A percentile compares a stretch with the other conserved stretches of the same genome.
These are phyloP conservation scores for Pterocarpus macrocarpus DNA, from an alignment of 306 rosid species.

Conservation along the genomic window DNA sequence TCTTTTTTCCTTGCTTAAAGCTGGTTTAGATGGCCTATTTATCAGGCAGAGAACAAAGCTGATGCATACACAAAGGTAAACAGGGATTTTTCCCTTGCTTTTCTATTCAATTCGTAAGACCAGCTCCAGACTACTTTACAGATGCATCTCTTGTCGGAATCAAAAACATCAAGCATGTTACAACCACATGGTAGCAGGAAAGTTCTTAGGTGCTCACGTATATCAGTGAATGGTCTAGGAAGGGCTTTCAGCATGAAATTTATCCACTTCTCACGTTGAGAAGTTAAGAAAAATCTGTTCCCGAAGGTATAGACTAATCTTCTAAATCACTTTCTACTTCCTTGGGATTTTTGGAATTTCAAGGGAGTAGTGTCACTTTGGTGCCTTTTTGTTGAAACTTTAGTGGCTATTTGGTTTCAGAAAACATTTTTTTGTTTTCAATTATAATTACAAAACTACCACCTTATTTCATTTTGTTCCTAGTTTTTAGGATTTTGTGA, in stretches of 20 bases:
- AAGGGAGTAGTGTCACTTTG: constrained; percentile 26
- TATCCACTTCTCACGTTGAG: constrained; percentile 23
- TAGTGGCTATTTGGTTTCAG: too few relatives aligned
- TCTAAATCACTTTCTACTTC: constrained; percentile 1
- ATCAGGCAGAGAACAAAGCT: constrained; percentile 33
- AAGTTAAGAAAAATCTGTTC: constrained; percentile 2
- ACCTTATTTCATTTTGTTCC: too few relatives aligned
- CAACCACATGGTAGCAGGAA: constrained; percentile 30
- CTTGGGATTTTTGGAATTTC: constrained; percentile 16
- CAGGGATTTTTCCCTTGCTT: background rate
- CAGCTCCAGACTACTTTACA: constrained; percentile 13
- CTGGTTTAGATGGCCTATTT: constrained; percentile 9
- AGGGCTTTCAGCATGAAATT: constrained; percentile 15
- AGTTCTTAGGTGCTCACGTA: constrained; percentile 15
- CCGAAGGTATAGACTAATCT: background rate
- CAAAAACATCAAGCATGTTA: constrained; percentile 33
- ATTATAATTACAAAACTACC: too few relatives aligned
- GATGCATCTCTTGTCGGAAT: constrained; percentile 1
- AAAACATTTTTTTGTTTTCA: too few relatives aligned
- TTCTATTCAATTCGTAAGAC: constrained; percentile 3
- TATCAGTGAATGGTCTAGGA: constrained; percentile 12
- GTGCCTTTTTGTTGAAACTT: background rate
- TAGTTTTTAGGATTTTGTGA: too few relatives aligned
- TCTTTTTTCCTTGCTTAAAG: background rate
- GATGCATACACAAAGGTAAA: constrained; percentile 8